These are phyloP conservation scores for Darksidea phi DNA, from an alignment of 495 filamentous ascomycete species.

Conservation along the genomic window DNA sequence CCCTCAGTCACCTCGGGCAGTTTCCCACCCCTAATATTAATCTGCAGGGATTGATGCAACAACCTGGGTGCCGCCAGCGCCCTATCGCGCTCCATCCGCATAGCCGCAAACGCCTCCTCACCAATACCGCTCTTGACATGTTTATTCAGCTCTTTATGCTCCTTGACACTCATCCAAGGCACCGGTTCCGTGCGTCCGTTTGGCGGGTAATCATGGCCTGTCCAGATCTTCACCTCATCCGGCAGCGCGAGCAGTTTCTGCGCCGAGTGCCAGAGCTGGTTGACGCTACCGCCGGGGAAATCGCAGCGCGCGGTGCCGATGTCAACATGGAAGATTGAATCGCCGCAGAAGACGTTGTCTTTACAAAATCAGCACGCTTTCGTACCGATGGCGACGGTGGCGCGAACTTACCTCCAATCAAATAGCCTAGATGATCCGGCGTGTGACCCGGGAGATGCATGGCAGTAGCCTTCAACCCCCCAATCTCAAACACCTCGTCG, in stretches of 20 bases:
- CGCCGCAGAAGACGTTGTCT: constrained; percentile 61
- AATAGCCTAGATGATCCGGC: constrained; percentile 61
- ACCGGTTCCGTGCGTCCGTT: constrained; percentile 35
- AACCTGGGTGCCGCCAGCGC: constrained; percentile 52
- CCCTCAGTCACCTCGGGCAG: constrained; percentile 43
- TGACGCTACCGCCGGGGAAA: constrained; percentile 57
- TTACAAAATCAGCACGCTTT: not conserved
- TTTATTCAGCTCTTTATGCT: constrained; percentile 54
- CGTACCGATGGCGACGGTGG: not conserved
- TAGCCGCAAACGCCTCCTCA: constrained; percentile 51
- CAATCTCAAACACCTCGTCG: constrained; percentile 53
- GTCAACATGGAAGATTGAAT: constrained; percentile 60
- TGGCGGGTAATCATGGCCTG: constrained; percentile 51
- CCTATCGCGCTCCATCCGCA: constrained; percentile 51
- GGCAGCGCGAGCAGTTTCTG: constrained; percentile 51
- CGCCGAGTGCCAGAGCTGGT: constrained; percentile 48
- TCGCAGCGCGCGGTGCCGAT: constrained; percentile 61
- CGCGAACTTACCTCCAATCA: constrained; percentile 49
- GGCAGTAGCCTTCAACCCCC: constrained; percentile 47
- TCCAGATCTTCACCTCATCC: constrained; percentile 44
- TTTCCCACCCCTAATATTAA: constrained; percentile 57
- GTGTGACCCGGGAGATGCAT: constrained; percentile 63
- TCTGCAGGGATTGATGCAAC: constrained; percentile 57
- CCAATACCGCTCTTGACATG: constrained; percentile 49
- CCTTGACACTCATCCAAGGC: constrained; percentile 51